Evolutionary conservation across 1,139 yeast genomes (phyloP), one percentile per base, ranked within the genome.

Genomic region (Kurtzmaniella quercitrusa): DNA sequence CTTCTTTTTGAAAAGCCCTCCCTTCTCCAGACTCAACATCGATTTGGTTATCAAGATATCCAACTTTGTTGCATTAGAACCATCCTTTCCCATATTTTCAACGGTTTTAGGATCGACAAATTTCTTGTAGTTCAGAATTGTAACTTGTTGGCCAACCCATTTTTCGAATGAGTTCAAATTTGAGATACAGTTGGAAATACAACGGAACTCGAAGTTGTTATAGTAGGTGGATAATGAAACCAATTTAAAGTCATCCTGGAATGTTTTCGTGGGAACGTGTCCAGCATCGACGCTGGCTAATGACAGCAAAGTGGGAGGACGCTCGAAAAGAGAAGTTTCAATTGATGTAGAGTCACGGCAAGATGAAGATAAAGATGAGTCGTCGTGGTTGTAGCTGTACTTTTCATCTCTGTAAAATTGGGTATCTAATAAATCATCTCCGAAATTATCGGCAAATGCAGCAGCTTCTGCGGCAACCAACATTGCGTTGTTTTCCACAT

Each of bases 121-220:
- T n/a, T 42, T 42, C 23, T 55, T 49, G 45, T 44, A 63, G 46
- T 66, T 61, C 33, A 73, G 62, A 12, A 71, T 46, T 1, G 72
- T 68, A 12, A 70, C 42, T 28, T 49, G 45, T 38, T 47, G 51
- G 4, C 71, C 68, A 36, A 48, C 55, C 77, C 77, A 71, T 44
- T 55, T 62, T 49, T 71, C 76, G 48, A 47, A 70, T 12, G 74
- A 64, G 47, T 69, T 68, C 43, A 71, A 59, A 39, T 54, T 59
- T 3, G 75, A 74, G 19, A 70, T 54, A 50, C 76, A 69, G 45
- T 65, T 63, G 42, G 66, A 61, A 17, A 71, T 67, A 50, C 63
- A 68, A 47, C 61, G 66, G 44, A 64, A 65, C 44, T 71, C 76
- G 33, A 60, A 47, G 16, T 36, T 47, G 33, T 61, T 53, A 47